Evolutionary conservation across 2,329 filamentous ascomycete genomes (phyloP), one percentile per base, ranked within the genome.

Genomic region (Ophiostoma fasciatum): DNA sequence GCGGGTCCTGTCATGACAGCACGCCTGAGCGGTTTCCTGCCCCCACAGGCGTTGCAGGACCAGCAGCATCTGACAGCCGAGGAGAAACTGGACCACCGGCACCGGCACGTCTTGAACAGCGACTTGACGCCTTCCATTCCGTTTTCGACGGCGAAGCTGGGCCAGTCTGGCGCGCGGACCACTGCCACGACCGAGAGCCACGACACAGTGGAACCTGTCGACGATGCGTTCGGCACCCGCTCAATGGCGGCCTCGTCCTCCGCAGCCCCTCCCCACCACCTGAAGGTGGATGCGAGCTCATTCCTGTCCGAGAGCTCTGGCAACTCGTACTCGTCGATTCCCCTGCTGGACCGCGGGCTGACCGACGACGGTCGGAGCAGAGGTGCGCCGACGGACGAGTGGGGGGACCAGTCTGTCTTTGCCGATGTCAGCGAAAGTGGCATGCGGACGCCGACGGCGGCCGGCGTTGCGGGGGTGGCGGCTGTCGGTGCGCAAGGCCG

Each of bases 261-360:
- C 7, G 23, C 33, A 2, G 31, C 33, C 2, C 33, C 13, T 37
- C 41, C 4, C 37, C 36, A 1, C 36, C 36, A 3, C 36, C 36
- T 52, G 8, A 34, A 41, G 5, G 59, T 57, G 3, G 60, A 58
- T 17, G 53, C 56, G 3, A 56, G 51, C 27, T 71, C 68, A 1
- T 65, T 70, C 45, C 43, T 71, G 4, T 71, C 71, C 1, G 67
- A 72, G 12, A 71, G 69, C 38, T 85, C 82, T 0, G 68, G 73
- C 20, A 74, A 78, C 33, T 88, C 82, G 0, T 85, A 84, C 51
- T 78, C 72, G 27, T 87, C 82, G 0, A 74, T 78, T 23, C 82
- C 84, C 4, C 64, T 90, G 7, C 65, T 92, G 11, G 78, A 88
- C 42, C 71, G 80, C 33, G 80, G 69, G 4, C 51, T 66, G 21